Evolutionary conservation across 305 asterid species (phyloP).

Genomic region (Fraxinus greggii): DNA sequence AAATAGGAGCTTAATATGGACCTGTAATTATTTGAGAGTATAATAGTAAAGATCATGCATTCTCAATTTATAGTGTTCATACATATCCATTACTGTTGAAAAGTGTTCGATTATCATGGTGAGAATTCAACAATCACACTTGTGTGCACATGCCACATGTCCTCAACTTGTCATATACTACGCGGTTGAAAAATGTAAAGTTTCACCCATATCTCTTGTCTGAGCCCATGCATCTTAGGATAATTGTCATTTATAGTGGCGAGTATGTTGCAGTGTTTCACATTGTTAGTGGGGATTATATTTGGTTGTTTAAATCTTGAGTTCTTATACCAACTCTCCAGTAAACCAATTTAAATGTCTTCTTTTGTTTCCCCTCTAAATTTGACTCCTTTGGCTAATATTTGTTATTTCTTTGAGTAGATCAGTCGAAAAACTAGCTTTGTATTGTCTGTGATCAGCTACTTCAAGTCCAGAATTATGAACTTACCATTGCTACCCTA

Average conservation of each 20-base stretch:
- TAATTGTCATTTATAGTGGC: neutral
- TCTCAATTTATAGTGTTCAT: neutral
- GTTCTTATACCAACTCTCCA: neutral
- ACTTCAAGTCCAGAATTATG: neutral
- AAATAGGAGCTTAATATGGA: neutral
- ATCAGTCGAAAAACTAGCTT: neutral
- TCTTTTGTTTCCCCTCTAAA: neutral
- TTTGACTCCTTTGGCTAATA: neutral
- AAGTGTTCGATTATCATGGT: neutral
- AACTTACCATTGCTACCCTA: neutral
- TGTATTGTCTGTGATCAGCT: neutral
- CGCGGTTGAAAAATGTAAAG: neutral
- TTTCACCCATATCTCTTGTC: neutral
- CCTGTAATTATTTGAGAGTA: neutral
- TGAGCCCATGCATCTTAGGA: neutral
- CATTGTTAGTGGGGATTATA: neutral
- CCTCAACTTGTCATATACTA: neutral
- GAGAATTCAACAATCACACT: neutral
- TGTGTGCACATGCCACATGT: neutral
- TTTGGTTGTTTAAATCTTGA: neutral
- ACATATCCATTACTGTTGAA: neutral
- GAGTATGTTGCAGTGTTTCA: neutral
- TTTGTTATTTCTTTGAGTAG: neutral
- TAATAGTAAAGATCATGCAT: neutral
- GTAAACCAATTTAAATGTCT: neutral